These are phyloP conservation scores for Scenedesmus sp. DNA, from an alignment of 163 green algal species.

Conservation along the genomic window DNA sequence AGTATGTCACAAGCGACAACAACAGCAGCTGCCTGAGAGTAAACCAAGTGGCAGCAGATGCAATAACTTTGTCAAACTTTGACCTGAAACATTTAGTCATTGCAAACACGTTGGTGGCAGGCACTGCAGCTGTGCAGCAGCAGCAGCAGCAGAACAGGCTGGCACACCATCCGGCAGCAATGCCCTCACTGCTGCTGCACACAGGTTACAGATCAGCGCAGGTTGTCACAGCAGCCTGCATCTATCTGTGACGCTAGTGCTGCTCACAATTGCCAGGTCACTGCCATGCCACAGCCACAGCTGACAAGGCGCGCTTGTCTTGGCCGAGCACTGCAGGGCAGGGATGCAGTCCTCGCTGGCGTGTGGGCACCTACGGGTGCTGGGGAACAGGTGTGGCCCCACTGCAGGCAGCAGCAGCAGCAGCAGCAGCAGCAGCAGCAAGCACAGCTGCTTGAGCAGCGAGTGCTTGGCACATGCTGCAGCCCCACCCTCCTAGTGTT, in stretches of 20 bases:
- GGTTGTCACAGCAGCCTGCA: too few relatives aligned
- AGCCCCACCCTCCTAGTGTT: too few relatives aligned
- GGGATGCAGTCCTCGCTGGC: slow-evolving; percentile 30
- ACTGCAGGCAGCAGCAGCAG: background rate
- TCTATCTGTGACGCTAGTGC: background rate
- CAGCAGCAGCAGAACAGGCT: background rate
- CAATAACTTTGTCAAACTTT: too few relatives aligned
- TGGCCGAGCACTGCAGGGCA: background rate
- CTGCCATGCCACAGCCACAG: background rate
- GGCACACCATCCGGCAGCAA: too few relatives aligned
- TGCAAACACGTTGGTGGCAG: too few relatives aligned
- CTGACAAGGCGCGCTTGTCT: background rate
- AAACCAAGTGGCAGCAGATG: too few relatives aligned
- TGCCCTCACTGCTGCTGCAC: background rate
- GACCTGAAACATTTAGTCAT: too few relatives aligned
- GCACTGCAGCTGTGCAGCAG: too few relatives aligned
- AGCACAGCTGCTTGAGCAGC: background rate
- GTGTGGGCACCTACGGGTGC: slow-evolving; percentile 49
- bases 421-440: background rate
- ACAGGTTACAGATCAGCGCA: too few relatives aligned
- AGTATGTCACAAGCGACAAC: background rate
- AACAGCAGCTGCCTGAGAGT: background rate
- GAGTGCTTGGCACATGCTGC: background rate
- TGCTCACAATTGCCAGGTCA: background rate
- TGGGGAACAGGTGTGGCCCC: slow-evolving; percentile 43